Base-by-base conservation (phyloP, 2,329 filamentous ascomycete genomes). In the Sporothrix euskadiensis region DNA sequence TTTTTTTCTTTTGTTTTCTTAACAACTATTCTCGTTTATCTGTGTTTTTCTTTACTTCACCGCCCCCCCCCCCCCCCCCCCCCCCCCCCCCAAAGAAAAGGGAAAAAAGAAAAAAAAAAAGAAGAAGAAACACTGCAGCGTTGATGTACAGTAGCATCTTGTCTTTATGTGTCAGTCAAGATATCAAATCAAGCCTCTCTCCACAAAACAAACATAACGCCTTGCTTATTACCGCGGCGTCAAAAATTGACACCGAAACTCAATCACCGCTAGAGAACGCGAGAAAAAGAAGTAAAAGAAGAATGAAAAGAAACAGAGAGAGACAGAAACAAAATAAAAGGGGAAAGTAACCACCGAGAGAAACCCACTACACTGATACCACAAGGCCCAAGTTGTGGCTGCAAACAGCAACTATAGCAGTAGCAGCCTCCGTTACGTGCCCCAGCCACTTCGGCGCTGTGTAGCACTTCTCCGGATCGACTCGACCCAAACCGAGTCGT, bases 401-500 rank as follows among this genome's bases (percentile, higher is more conserved):
- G 14, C 3, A 1, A n/a, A 22, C 22, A 35, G 8, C 35, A 35
- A 35, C 35, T 2, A 35, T 8, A 3, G 8, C 35, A 35, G 2
- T 26, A 26, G 26, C 35, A 19, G 19, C 5, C 14, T 12, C 10
- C 8, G 32, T 57, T 30, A 75, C 16, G 26, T 35, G 6, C 74
- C 77, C 78, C 75, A 77, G 52, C 76, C 75, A 6, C 76, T 77
- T 76, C 82, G 84, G 70, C 84, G 83, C 71, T 87, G 87, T 71
- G 94, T 97, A 77, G 96, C 94, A 83, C 94, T 97, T 75, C 94
- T 88, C 76, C 94, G 87, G 76, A 98, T 94, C 84, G 93, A 97
- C 83, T 97, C 93, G 70, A 95, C 93, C 95, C 95, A 98, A 19
- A 92, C 91, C 22, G 93, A 96, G 79, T 95, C 92, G 78, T 96